Percentiles rank a stretch among this genome's conserved stretches.
phyloP scores from a whole-genome alignment of 2,329 filamentous ascomycete species.

The Hymenoscyphus scutula region DNA sequence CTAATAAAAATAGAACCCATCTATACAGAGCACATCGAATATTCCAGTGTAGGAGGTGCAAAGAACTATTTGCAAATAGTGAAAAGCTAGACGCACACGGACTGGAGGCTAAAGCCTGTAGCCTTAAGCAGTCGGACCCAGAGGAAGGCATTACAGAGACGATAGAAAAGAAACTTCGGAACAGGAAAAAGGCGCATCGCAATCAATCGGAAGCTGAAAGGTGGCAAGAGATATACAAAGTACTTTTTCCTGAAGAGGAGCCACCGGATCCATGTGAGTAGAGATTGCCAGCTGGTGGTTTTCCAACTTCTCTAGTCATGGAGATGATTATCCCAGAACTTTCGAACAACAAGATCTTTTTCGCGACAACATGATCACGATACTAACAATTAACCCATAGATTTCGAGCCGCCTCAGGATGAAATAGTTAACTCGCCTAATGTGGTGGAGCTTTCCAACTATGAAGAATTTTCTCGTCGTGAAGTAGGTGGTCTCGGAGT shows the following conservation, averaged over 20 bases:
- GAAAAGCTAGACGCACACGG: background rate
- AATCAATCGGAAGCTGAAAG: background rate
- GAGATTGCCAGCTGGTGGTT: no score
- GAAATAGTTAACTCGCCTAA: no score
- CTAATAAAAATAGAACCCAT: background rate
- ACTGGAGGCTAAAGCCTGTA: background rate
- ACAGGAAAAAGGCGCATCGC: background rate
- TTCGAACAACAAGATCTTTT: background rate
- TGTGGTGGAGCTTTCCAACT: no score
- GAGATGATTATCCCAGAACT: background rate
- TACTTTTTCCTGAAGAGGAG: constrained; percentile 1
- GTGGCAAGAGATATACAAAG: constrained; percentile 2
- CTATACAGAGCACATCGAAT: background rate
- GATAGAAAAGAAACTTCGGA: constrained; percentile 5
- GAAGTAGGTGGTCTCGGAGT: no score
- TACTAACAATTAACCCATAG: no score
- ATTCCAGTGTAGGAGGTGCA: background rate
- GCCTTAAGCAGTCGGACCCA: background rate
- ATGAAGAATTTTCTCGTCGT: no score
- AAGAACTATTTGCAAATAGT: background rate
- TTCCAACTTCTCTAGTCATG: background rate
- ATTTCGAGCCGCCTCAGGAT: no score
- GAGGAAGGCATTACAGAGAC: background rate
- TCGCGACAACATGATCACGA: no score
- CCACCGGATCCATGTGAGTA: constrained; percentile 1